Conservation (phyloP, 2,329 filamentous ascomycete species). For the Colletotrichum sp. region DNA sequence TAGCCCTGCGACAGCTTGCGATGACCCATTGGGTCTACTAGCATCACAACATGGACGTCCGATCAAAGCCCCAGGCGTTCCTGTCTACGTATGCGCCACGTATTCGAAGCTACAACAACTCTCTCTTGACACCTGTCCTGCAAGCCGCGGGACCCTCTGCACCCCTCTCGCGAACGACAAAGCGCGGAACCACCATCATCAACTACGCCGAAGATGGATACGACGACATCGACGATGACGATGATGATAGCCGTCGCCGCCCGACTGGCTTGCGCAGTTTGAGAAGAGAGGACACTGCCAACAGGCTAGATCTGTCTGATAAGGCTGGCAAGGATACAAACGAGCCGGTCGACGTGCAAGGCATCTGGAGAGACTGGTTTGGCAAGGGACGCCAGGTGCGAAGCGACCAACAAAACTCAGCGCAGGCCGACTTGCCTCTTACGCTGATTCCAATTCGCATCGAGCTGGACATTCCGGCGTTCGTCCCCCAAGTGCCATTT, state of each 20-base stretch:
- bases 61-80: conserved; percentile 77
- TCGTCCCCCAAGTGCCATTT: conserved; percentile 69
- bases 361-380: conserved; percentile 97
- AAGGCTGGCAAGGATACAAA: conserved; percentile 84
- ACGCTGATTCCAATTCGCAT: conserved; percentile 96
- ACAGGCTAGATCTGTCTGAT: conserved; percentile 69
- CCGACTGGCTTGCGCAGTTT: conserved; percentile 85
- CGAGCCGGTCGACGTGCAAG: conserved; percentile 82
- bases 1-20: conserved; percentile 17
- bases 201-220: conserved; percentile 98
- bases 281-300: conserved; percentile 70
- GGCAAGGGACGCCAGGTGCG: conserved; percentile 67
- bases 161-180: conserved; percentile 82
- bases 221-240: conserved; percentile 77
- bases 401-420: conserved; percentile 64
- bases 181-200: conserved; percentile 93
- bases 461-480: conserved; percentile 88
- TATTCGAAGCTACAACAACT: conserved; percentile 88
- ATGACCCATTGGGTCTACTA: conserved; percentile 20
- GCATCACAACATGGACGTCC: conserved; percentile 47
- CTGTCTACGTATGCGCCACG: conserved; percentile 91
- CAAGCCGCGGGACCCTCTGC: conserved; percentile 67
- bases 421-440: conserved; percentile 78
- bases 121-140: conserved; percentile 84
- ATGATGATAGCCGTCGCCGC: conserved; percentile 76